phyloP scores from a whole-genome alignment of 495 filamentous ascomycete species.

The Penicillium pancosmium region DNA sequence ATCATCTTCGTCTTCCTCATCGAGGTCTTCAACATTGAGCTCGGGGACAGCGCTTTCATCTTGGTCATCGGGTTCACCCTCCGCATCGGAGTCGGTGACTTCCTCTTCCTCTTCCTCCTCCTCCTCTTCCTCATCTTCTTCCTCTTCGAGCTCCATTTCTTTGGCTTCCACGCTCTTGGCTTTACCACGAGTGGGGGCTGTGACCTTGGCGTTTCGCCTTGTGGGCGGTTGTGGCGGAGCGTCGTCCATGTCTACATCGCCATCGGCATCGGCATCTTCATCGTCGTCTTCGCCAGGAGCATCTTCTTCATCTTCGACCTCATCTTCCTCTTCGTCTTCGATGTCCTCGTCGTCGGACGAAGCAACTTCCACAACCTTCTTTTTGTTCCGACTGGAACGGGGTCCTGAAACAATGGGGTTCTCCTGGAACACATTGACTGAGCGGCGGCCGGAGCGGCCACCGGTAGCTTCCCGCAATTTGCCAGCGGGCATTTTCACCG shows the following conservation, averaged over 20 bases:
- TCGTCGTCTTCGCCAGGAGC: slow-evolving; percentile 58
- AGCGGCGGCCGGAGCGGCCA: slow-evolving; percentile 37
- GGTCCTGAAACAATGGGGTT: slow-evolving; percentile 63
- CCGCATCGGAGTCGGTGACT: slow-evolving; percentile 52
- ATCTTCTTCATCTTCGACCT: slow-evolving; percentile 59
- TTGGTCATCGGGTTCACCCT: slow-evolving; percentile 53
- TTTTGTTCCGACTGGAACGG: slow-evolving; percentile 64
- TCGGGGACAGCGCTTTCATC: slow-evolving; percentile 48
- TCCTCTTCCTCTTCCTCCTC: slow-evolving; percentile 60
- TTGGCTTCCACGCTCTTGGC: slow-evolving; percentile 61
- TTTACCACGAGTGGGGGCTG: slow-evolving; percentile 36
- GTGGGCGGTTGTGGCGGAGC: slow-evolving; percentile 44
- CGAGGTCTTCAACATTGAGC: slow-evolving; percentile 41
- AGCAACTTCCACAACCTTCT: slow-evolving; percentile 68
- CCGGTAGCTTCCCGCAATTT: slow-evolving; percentile 77
- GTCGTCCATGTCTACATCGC: slow-evolving; percentile 61
- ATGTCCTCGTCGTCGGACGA: slow-evolving; percentile 59
- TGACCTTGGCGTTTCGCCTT: slow-evolving; percentile 34
- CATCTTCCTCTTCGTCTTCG: slow-evolving; percentile 63
- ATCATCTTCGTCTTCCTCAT: slow-evolving; percentile 60
- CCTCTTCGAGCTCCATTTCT: slow-evolving; percentile 59
- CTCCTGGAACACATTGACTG: slow-evolving; percentile 53
- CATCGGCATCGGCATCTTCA: slow-evolving; percentile 58
- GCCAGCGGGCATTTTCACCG: slow-evolving; percentile 80
- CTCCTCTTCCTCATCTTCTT: slow-evolving; percentile 52